Conservation (phyloP, 768 basidiomycete genomes). For the Tubosaeta sp. region DNA sequence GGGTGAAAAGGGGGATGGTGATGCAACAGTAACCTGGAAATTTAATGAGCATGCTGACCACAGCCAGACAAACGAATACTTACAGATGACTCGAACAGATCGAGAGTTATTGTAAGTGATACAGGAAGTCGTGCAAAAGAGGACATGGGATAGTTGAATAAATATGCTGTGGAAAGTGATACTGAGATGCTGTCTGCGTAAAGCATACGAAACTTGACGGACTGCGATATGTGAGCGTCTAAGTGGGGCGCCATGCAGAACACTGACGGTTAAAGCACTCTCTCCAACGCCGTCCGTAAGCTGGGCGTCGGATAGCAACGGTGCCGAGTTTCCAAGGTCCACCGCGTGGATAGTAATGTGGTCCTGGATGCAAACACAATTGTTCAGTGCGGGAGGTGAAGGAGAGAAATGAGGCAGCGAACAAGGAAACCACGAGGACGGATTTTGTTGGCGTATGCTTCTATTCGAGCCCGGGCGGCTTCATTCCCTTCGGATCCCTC, state of each 20-base stretch:
- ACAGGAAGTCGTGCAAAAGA: conserved; percentile 82
- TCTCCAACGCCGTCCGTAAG: conserved; percentile 26
- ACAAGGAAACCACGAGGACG: conserved; percentile 70
- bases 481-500: conserved; percentile 77
- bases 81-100: conserved; percentile 67
- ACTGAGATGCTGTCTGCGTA: conserved; percentile 84
- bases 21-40: conserved; percentile 55
- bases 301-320: conserved; percentile 68
- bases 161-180: conserved; percentile 76
- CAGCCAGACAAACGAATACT: conserved; percentile 21
- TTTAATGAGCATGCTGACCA: neutral
- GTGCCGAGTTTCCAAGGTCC: conserved; percentile 77
- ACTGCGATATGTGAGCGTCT: conserved; percentile 40
- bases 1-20: conserved; percentile 51
- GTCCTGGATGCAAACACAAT: conserved; percentile 49
- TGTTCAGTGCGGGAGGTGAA: neutral
- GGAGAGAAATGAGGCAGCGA: conserved; percentile 19
- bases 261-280: conserved; percentile 30
- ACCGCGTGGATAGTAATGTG: conserved; percentile 83
- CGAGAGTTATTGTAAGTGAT: conserved; percentile 73
- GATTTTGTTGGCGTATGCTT: conserved; percentile 75
- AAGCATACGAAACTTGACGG: conserved; percentile 76
- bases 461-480: conserved; percentile 71
- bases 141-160: conserved; percentile 79
- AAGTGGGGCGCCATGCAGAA: neutral